phyloP scores from a whole-genome alignment of 208 protist genomes.

The Wallacemonas collosoma region DNA sequence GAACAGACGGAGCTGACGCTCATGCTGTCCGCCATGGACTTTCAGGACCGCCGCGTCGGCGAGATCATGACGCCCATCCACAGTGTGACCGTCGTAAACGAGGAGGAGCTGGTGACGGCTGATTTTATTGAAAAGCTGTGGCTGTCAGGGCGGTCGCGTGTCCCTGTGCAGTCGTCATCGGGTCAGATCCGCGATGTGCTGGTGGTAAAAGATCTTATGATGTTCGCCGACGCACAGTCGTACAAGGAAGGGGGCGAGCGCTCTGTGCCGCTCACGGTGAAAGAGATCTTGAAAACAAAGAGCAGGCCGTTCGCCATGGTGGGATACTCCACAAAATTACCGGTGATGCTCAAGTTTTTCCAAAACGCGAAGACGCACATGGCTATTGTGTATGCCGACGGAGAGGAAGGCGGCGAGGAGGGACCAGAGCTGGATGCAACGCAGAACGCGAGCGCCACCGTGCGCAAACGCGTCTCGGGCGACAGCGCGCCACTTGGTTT shows the following conservation, averaged over 20 bases:
- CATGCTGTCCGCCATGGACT: conserved; percentile 87
- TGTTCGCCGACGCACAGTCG: conserved; percentile 23
- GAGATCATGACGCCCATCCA: conserved; percentile 89
- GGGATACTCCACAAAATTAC: conserved; percentile 52
- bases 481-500: conserved; percentile 51
- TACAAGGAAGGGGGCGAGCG: conserved; percentile 13
- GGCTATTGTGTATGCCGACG: conserved; percentile 72
- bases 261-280: conserved; percentile 49
- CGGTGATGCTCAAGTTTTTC: conserved; percentile 82
- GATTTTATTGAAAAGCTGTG: conserved; percentile 82
- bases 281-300: conserved; percentile 70
- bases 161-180: conserved; percentile 57
- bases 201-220: conserved; percentile 82
- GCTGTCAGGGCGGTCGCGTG: conserved; percentile 80
- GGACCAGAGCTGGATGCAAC: conserved; percentile 13
- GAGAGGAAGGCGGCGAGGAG: conserved; percentile 16
- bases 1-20: conserved; percentile 79
- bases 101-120: conserved; percentile 65
- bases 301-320: conserved; percentile 68
- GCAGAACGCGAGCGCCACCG: conserved; percentile 14
- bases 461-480: conserved; percentile 24
- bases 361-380: conserved; percentile 85
- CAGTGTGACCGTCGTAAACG: conserved; percentile 47
- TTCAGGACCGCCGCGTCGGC: conserved; percentile 76
- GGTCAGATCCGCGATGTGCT: conserved; percentile 66